Evolutionary conservation across 352 stramenopile genomes (phyloP).

Genomic region (Plasmopara muralis): DNA sequence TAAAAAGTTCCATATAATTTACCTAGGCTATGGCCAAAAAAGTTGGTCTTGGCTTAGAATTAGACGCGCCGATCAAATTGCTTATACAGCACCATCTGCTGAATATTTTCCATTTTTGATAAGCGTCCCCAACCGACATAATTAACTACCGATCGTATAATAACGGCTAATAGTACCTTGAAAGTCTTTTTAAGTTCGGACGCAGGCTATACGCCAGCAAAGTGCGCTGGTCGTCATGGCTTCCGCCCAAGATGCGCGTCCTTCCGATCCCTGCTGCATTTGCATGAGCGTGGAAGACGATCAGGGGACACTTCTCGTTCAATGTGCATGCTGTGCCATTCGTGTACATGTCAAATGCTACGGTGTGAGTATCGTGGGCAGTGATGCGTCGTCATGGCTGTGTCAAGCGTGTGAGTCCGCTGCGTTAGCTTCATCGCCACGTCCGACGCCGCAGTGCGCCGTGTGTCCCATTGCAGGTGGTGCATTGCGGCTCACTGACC

Average conservation of each 20-base stretch:
- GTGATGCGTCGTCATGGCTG: slow-evolving; percentile 39
- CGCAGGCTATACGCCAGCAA: background rate
- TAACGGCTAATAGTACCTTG: background rate
- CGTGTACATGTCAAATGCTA: slow-evolving; percentile 79
- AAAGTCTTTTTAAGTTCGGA: background rate
- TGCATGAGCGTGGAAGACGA: slow-evolving; percentile 69
- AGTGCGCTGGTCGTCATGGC: slow-evolving; percentile 6
- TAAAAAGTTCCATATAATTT: no score
- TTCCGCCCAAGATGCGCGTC: slow-evolving; percentile 3
- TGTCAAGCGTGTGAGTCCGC: slow-evolving; percentile 58
- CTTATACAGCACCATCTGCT: no score
- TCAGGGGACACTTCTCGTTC: slow-evolving; percentile 48
- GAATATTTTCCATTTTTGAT: no score
- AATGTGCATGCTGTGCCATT: slow-evolving; percentile 55
- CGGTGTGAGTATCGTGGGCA: slow-evolving; percentile 33
- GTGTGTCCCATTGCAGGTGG: slow-evolving; percentile 67
- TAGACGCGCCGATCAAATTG: no score
- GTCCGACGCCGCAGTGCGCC: slow-evolving; percentile 44
- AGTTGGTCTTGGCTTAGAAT: no score
- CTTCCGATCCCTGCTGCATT: slow-evolving; percentile 41
- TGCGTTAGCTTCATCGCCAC: background rate
- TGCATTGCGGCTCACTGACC: slow-evolving; percentile 56
- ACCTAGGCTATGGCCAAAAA: no score
- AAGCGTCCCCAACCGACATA: no score
- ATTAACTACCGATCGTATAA: no score